Conservation (phyloP, 1,139 yeast species). For the Hemisphaericaspora lyxosophila region DNA sequence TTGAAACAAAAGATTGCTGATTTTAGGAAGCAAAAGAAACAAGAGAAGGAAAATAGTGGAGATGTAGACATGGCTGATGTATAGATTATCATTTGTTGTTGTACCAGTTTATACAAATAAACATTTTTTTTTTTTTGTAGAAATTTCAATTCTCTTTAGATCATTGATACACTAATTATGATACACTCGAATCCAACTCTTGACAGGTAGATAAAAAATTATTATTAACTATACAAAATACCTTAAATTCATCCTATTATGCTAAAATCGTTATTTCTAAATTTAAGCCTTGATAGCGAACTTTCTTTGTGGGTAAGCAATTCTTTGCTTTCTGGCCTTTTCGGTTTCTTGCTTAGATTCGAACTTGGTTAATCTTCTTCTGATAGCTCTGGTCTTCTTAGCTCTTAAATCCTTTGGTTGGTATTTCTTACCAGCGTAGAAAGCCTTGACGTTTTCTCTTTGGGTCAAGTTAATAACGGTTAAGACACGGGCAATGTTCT, state of each 20-base stretch:
- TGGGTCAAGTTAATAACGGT: slow-evolving; percentile 96
- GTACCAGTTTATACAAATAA: no score
- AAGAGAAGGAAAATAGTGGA: slow-evolving; percentile 14
- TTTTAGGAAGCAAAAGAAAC: slow-evolving; percentile 48
- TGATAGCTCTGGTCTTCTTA: slow-evolving; percentile 99
- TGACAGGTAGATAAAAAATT: background rate
- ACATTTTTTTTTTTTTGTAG: background rate
- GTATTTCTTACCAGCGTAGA: slow-evolving; percentile 95
- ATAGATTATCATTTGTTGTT: background rate
- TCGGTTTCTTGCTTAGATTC: slow-evolving; percentile 82
- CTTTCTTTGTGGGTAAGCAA: slow-evolving; percentile 98
- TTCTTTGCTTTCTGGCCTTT: slow-evolving; percentile 87
- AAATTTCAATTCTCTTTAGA: background rate
- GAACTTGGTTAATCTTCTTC: slow-evolving; percentile 90
- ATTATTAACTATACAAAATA: slow-evolving; percentile 7
- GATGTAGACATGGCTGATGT: slow-evolving; percentile 21
- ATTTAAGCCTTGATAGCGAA: slow-evolving; percentile 97
- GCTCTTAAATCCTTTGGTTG: slow-evolving; percentile 99
- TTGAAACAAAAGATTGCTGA: slow-evolving; percentile 60
- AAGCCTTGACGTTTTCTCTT: slow-evolving; percentile 92
- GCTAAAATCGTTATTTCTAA: background rate
- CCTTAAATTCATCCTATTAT: slow-evolving; percentile 3
- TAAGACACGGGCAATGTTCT: slow-evolving; percentile 97
- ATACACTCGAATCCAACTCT: no score
- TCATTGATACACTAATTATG: no score